These are phyloP conservation scores for Turritis glabra DNA, from an alignment of 345 rosid genomes.

Conservation along the genomic window DNA sequence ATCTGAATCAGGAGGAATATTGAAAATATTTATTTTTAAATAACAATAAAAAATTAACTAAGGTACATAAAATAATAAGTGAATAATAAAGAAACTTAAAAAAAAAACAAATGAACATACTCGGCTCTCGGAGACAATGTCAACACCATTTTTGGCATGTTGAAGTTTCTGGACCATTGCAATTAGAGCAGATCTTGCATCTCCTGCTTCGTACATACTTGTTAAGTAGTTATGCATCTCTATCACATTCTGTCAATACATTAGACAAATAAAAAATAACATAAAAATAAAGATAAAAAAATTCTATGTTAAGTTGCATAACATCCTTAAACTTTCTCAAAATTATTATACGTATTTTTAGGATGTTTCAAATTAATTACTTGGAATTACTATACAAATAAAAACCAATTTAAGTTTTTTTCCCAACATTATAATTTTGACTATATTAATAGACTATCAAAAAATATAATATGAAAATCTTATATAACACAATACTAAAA, in stretches of 20 bases:
- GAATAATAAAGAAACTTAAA: neutral
- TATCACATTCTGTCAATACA: slow-evolving; percentile 60
- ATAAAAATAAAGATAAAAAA: neutral
- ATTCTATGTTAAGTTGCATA: neutral
- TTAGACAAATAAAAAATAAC: neutral
- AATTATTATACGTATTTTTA: neutral
- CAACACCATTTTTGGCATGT: slow-evolving; percentile 93
- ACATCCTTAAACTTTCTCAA: neutral
- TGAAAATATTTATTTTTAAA: neutral
- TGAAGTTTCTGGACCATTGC: slow-evolving; percentile 93
- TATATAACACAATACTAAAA: no score
- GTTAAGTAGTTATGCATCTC: slow-evolving; percentile 99
- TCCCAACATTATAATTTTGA: neutral
- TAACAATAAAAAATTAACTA: neutral
- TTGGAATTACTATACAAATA: no score
- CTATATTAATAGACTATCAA: neutral
- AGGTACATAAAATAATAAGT: neutral
- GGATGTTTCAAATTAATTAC: neutral
- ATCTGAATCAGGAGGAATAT: slow-evolving; percentile 50
- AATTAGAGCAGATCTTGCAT: slow-evolving; percentile 92
- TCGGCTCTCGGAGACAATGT: slow-evolving; percentile 87
- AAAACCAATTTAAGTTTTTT: neutral
- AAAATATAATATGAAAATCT: neutral
- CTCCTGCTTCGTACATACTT: slow-evolving; percentile 96
- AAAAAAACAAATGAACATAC: slow-evolving; percentile 39